Base-by-base conservation (phyloP, 1,284 basidiomycete species). In the Naganishia cerealis region DNA sequence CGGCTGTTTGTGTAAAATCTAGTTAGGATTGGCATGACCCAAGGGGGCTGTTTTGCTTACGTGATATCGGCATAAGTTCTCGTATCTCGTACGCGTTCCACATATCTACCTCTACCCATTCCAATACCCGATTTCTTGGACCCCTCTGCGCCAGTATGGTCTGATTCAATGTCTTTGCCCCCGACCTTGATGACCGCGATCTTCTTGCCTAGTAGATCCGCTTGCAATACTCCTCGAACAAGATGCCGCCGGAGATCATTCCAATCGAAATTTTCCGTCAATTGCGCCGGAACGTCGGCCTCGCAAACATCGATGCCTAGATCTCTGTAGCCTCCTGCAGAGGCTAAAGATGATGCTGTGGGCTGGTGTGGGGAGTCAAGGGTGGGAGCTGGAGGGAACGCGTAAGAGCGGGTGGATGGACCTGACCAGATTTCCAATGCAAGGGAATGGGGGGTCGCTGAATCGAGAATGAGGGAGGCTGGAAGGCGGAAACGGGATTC, bases 181-280 rank as follows among this genome's bases (percentile, higher is more conserved):
- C 88, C 87, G 13, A 89, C 88, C 61, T 95, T 85, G 75, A 94
- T 91, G 72, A 92, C 90, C 76, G 91, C 87, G 69, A 99, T 95
- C 73, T 89, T 94, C 82, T 97, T 95, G 84, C 93, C 94, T 54
- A 99, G 85, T 55, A 99, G 80, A 79, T 99, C 96, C 15, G 92
- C 95, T 0, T 92, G 96, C 68, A 99, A 84, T 54, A 99, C 87
- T n/a, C 95, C 95, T 74, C 93, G 91, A 29, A 99, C 90, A 76
- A 99, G 97, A 80, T 99, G 93, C 72, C 87, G 84, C 67, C 94
- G 87, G 71, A 98, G 85, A 79, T 94, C 90, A 57, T 90, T 88
- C 77, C 96, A 99, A 81, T 99, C 96, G 78, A 99, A 99, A 81
- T 99, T 99, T 80, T 99, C 96, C 75, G 96, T 94, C 82, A 98